A percentile compares a stretch with the other conserved stretches of the same genome.
Conservation (phyloP, 1,284 basidiomycete species). For the Austropuccinia psidii region DNA sequence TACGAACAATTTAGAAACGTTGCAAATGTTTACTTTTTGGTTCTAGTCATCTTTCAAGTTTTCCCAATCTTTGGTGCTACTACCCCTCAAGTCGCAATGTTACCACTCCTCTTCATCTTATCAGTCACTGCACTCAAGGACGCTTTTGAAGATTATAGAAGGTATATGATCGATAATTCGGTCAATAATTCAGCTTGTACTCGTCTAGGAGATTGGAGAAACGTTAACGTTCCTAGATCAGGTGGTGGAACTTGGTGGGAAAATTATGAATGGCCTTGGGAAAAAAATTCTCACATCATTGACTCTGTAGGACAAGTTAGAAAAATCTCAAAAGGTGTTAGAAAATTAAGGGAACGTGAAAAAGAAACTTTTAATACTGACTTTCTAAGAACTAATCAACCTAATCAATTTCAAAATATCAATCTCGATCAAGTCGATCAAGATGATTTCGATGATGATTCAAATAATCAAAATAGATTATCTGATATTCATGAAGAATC, state of each 20-base stretch:
- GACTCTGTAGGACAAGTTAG: constrained; percentile 28
- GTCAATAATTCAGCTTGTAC: constrained; percentile 85
- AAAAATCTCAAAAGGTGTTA: constrained; percentile 72
- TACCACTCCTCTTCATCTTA: constrained; percentile 82
- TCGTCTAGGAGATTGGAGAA: constrained; percentile 75
- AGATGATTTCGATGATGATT: constrained; percentile 40
- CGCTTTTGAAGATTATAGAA: constrained; percentile 84
- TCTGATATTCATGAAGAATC: constrained; percentile 52
- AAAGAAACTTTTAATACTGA: constrained; percentile 56
- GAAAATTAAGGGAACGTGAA: constrained; percentile 74
- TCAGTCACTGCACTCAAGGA: constrained; percentile 88
- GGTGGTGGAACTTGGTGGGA: constrained; percentile 39
- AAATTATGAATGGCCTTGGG: constrained; percentile 40
- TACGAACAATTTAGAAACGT: constrained; percentile 54
- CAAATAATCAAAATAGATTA: no score
- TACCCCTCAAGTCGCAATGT: constrained; percentile 69
- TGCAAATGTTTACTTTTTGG: constrained; percentile 87
- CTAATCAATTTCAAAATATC: constrained; percentile 49
- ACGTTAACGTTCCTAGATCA: constrained; percentile 68
- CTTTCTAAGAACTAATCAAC: constrained; percentile 49
- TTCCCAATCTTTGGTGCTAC: constrained; percentile 86
- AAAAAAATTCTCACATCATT: constrained; percentile 39
- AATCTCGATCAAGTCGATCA: constrained; percentile 23
- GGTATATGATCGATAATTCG: constrained; percentile 75
- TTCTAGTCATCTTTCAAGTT: constrained; percentile 74